These are phyloP conservation scores for Phytophthora colocasiae DNA, from an alignment of 352 stramenopile genomes.

Conservation along the genomic window DNA sequence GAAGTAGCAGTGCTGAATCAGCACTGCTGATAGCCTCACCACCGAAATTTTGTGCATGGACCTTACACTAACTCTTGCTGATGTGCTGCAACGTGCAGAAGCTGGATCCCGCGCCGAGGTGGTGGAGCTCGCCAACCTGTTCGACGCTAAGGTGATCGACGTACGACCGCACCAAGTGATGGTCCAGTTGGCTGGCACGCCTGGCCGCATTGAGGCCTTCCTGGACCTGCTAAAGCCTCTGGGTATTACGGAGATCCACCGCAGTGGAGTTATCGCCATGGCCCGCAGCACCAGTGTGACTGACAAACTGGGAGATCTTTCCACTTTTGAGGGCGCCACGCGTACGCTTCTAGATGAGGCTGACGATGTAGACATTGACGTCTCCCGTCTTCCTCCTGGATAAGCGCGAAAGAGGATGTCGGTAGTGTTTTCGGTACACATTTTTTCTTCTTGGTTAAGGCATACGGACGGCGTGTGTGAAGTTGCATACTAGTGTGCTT, in stretches of 20 bases:
- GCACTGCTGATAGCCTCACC: background rate
- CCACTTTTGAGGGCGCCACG: conserved; percentile 78
- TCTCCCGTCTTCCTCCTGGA: conserved; percentile 70
- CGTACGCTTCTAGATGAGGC: conserved; percentile 72
- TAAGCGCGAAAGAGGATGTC: conserved; percentile 41
- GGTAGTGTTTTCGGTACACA: conserved; percentile 6
- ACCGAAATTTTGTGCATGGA: conserved; percentile 12
- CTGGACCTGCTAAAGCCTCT: conserved; percentile 84
- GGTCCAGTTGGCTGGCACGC: conserved; percentile 82
- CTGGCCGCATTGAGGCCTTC: conserved; percentile 82
- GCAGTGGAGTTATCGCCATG: conserved; percentile 88
- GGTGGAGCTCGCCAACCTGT: conserved; percentile 83
- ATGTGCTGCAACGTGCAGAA: conserved; percentile 42
- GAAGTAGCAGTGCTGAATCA: too few species aligned
- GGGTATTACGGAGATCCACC: conserved; percentile 86
- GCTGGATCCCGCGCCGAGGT: conserved; percentile 74
- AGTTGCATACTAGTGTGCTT: conserved; percentile 6
- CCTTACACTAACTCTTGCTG: conserved; percentile 11
- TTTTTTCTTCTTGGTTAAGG: conserved; percentile 21
- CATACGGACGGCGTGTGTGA: conserved; percentile 1
- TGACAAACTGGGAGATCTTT: conserved; percentile 69
- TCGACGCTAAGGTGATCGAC: conserved; percentile 89
- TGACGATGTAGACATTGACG: conserved; percentile 70
- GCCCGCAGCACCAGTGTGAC: conserved; percentile 70
- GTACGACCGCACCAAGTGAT: conserved; percentile 85